These are phyloP conservation scores for Chalciporus sp. DNA, from an alignment of 1,284 basidiomycete genomes.

Conservation along the genomic window DNA sequence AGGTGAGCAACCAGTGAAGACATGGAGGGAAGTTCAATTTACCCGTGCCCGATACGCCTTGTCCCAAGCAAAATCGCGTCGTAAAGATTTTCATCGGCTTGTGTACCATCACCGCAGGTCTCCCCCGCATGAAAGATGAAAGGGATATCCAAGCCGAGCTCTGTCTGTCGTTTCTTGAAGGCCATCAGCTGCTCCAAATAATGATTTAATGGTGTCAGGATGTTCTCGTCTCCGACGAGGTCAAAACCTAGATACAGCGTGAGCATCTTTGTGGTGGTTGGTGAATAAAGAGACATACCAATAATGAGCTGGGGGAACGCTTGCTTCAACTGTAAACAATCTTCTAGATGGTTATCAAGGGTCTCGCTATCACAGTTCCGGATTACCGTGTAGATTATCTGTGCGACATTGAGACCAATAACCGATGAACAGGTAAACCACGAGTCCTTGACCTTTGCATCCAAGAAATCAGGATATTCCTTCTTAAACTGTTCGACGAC, in stretches of 20 bases:
- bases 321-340: conserved; percentile 73
- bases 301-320: conserved; percentile 75
- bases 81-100: conserved; percentile 74
- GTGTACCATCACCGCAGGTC: conserved; percentile 71
- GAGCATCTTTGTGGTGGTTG: not conserved
- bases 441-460: conserved; percentile 51
- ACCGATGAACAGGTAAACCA: conserved; percentile 6
- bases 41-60: conserved; percentile 82
- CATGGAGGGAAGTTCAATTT: conserved; percentile 6
- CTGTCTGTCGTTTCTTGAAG: conserved; percentile 60
- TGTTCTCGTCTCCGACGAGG: conserved; percentile 77
- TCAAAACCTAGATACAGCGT: conserved; percentile 61
- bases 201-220: conserved; percentile 58
- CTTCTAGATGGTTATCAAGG: conserved; percentile 68
- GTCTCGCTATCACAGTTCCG: conserved; percentile 59
- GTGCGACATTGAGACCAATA: not conserved
- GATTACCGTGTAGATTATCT: conserved; percentile 76
- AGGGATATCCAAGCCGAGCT: conserved; percentile 66
- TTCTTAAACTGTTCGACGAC: conserved; percentile 58
- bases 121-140: conserved; percentile 84
- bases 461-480: conserved; percentile 62
- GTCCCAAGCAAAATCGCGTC: conserved; percentile 78
- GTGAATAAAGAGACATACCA: conserved; percentile 40
- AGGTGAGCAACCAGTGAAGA: conserved; percentile 1
- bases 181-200: conserved; percentile 65